Percentiles rank a stretch among this genome's conserved stretches.
phyloP scores from a whole-genome alignment of 169 alveolate genomes.

The Miamiensis avidus region DNA sequence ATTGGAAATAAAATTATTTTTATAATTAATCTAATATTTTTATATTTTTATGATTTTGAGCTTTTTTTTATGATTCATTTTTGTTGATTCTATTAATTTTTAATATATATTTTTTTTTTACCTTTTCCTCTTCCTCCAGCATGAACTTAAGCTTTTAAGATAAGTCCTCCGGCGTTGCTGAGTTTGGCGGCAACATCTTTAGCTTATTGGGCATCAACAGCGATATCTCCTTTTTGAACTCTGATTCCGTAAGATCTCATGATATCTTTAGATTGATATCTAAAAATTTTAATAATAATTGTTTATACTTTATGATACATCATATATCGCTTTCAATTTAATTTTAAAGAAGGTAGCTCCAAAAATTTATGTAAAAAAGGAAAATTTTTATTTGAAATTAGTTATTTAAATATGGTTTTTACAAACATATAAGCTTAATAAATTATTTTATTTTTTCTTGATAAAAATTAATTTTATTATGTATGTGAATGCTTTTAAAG shows the following conservation, averaged over 20 bases:
- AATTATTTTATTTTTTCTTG: no score
- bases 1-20: neutral
- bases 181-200: conserved; percentile 45
- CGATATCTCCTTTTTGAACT: conserved; percentile 68
- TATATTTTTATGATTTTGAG: no score
- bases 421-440: no score
- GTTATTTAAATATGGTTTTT: no score
- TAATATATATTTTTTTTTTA: neutral
- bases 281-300: neutral
- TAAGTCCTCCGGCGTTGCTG: conserved; percentile 51
- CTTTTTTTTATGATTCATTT: no score
- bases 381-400: no score
- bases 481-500: neutral
- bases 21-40: no score
- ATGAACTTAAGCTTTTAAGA: conserved; percentile 66
- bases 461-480: no score
- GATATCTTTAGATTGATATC: conserved; percentile 55
- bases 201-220: conserved; percentile 56
- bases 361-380: no score
- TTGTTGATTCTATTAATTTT: no score
- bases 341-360: no score
- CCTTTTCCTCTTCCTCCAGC: conserved; percentile 84
- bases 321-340: no score
- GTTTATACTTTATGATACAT: neutral
- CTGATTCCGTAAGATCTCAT: conserved; percentile 55